Conservation (phyloP, 768 basidiomycete genomes). For the Lactarius akahatsu region DNA sequence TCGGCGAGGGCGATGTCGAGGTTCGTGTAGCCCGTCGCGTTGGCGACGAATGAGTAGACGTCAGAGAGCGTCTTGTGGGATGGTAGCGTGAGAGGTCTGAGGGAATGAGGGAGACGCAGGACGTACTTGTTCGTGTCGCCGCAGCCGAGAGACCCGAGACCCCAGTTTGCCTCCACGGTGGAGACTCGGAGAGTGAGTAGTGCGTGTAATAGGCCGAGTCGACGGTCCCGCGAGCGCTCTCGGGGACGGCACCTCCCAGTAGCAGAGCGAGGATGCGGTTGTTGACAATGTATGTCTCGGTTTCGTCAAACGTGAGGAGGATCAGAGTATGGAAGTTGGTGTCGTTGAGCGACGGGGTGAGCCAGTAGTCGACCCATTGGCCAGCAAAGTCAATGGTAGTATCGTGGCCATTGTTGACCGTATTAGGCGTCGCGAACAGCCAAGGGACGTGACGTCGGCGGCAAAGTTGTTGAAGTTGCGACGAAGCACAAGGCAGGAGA, state of each 20-base stretch:
- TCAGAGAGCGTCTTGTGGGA: conserved; percentile 40
- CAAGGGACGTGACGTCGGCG: conserved; percentile 12
- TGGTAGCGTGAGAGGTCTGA: background rate
- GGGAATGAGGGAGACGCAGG: background rate
- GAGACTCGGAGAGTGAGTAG: too few species aligned
- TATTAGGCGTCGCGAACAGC: too few species aligned
- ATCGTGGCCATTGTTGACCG: too few species aligned
- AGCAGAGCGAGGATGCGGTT: conserved; percentile 43
- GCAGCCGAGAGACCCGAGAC: conserved; percentile 57
- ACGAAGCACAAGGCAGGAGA: too few species aligned
- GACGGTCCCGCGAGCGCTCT: too few species aligned
- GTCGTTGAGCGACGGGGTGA: conserved; percentile 46
- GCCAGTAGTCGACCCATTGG: conserved; percentile 51
- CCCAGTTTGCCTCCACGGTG: conserved; percentile 50
- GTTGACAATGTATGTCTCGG: conserved; percentile 37
- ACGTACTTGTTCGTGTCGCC: conserved; percentile 50
- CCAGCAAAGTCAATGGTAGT: too few species aligned
- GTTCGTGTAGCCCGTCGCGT: conserved; percentile 49
- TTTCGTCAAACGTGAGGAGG: conserved; percentile 52
- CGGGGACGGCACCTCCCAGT: too few species aligned
- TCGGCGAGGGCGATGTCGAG: conserved; percentile 31
- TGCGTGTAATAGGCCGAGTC: too few species aligned
- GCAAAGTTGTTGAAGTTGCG: too few species aligned
- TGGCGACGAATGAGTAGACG: conserved; percentile 51
- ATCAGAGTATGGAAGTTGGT: conserved; percentile 14